Base-by-base conservation (phyloP, 257 asterid species). In the Cynanchum wilfordii region DNA sequence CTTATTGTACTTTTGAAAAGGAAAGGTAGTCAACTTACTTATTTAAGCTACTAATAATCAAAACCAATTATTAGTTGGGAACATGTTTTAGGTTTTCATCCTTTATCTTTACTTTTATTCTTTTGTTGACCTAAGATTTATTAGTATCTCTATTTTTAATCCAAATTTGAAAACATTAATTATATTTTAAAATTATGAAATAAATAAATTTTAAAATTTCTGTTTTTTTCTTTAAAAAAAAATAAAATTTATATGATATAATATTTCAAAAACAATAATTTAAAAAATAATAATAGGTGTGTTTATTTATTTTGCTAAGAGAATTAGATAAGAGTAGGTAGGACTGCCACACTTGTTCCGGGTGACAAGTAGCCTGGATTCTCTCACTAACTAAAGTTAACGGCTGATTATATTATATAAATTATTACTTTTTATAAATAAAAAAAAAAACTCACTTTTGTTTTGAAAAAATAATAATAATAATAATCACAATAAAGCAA, bases 321-420 rank as follows among this genome's bases (percentile, higher is more conserved):
- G 11, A 38, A 38, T 38, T 38, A 38, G 42, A 38, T 4, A 5
- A 11, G 17, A 24, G 36, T 3, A 11, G 64, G 64, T 24, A 10
- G 63, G 63, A 22, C 63, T 24, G 0, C 7, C 1, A n/a, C 29
- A 55, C 6, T 24, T 24, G 36, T 24, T 24, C 33, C 17, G 63
- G 59, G 57, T 44, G 78, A 55, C 78, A 67, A 56, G n/a, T 22
- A 52, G 40, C 76, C 57, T 54, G 22, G 60, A 75, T 67, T 75
- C 78, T 68, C 74, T 29, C 51, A 7, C 30, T 36, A 44, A 27
- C 30, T 51, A 56, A 27, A 45, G 42, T 24, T 36, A 24, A 52
- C 29, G 52, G 75, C 67, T 7, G 56, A 71, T n/a, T 70, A 1
- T 54, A 10, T 40, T 36, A 29, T 36, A 69, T 33, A 0, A 15